Base-by-base conservation (phyloP, 345 rosid genomes). In the Citrus maxima region DNA sequence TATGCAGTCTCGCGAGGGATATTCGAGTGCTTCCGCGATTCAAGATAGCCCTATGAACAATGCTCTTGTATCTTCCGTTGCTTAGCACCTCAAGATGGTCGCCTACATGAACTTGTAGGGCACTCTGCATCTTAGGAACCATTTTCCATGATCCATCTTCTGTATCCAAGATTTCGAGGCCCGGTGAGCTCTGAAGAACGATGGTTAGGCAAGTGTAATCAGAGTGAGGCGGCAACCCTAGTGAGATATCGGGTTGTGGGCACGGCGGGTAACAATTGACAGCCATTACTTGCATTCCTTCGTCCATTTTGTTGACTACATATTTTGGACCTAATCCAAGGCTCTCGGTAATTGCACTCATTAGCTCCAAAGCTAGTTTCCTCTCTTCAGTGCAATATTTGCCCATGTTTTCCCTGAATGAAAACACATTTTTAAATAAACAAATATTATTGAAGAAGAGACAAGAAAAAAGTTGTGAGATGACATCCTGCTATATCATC, bases 31-130 rank as follows among this genome's bases (percentile, higher is more conserved):
- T 82, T 8, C 84, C 86, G 25, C 74, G 21, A 56, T 87, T 88
- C 38, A 90, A 62, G 19, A 76, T 73, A 14, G 79, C 94, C 84
- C 89, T 85, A 38, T 92, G 95, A 58, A 86, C 71, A 1, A 90
- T 81, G 32, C 93, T 90, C 74, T 88, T 89, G 87, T 84, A 90
- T 4, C 80, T 18, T 30, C 95, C 97, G 58, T 94, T 91, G 88
- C 94, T 92, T 6, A 91, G 85, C 2, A 90, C 94, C 80, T 90
- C 92, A 8, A 91, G 70, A 67, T 90, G 97, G 76, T 92, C 94
- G 0, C 98, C 94, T 2, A 90, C 70, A 40, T 87, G 89, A 19
- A 92, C 94, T 78, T 88, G 89, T 22, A 94, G 89, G 19, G 87
- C 89, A 3, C 93, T 94, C 2, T 55, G 72, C 66, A 81, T 46